Percentiles rank a stretch among this genome's conserved stretches.
Conservation (phyloP, 306 rosid species). For the Erythrophleum fordii region DNA sequence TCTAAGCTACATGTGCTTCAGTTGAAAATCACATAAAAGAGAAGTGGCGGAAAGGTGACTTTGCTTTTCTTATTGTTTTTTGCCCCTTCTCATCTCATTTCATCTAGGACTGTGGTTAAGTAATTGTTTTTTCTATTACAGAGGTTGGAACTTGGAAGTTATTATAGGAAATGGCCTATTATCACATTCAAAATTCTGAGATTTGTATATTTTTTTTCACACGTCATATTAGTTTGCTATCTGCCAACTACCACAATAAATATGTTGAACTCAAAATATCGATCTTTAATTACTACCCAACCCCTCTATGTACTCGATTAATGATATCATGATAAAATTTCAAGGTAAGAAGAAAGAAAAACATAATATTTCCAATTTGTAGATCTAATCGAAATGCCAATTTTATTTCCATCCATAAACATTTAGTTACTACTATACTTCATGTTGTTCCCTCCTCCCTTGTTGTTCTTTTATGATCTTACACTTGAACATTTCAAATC, state of each 20-base stretch:
- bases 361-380: not conserved
- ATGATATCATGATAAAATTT: not conserved
- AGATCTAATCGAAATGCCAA: not conserved
- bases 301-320: not conserved
- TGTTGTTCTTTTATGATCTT: not conserved
- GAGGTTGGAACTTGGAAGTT: slow-evolving; percentile 88
- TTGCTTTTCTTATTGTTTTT: too few relatives aligned
- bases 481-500: not conserved
- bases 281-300: not conserved
- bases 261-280: slow-evolving; percentile 23
- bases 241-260: not conserved
- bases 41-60: slow-evolving; percentile 76
- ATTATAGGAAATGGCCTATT: slow-evolving; percentile 52
- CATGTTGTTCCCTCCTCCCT: not conserved
- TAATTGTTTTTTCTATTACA: slow-evolving; percentile 31
- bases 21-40: slow-evolving; percentile 57
- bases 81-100: too few relatives aligned
- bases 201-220: slow-evolving; percentile 30
- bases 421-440: not conserved
- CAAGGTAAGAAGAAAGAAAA: not conserved
- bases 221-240: slow-evolving; percentile 16
- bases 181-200: slow-evolving; percentile 47
- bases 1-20: slow-evolving; percentile 70
- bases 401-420: not conserved
- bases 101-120: slow-evolving; percentile 25